phyloP scores from a whole-genome alignment of 495 filamentous ascomycete genomes.

The Neurospora sp. region DNA sequence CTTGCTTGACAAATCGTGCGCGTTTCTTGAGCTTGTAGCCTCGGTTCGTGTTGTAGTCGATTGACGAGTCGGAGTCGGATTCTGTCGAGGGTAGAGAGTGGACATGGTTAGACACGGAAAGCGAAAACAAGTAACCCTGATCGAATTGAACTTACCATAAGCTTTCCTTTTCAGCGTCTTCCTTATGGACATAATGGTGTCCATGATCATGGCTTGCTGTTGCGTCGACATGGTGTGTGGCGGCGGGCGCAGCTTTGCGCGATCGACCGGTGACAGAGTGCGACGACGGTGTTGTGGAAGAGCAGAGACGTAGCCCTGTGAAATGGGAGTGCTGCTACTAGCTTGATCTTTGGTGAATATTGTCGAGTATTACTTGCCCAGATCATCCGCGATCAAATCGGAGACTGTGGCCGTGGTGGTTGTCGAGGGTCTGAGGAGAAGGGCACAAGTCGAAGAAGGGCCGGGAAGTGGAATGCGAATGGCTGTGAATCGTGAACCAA shows the following conservation, averaged over 20 bases:
- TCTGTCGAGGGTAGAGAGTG: slow-evolving; percentile 36
- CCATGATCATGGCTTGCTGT: slow-evolving; percentile 22
- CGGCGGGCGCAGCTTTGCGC: neutral
- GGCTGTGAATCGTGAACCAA: neutral
- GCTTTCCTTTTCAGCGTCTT: slow-evolving; percentile 20
- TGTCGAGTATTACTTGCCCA: neutral
- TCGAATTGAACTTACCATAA: slow-evolving; percentile 15
- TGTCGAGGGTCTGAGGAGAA: neutral
- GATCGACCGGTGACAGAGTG: neutral
- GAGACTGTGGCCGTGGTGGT: neutral
- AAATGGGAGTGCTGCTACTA: neutral
- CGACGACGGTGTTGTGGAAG: neutral
- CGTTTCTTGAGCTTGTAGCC: slow-evolving; percentile 85
- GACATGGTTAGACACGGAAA: neutral
- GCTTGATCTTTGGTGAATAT: neutral
- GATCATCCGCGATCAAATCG: neutral
- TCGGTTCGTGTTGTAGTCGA: slow-evolving; percentile 73
- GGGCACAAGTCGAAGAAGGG: neutral
- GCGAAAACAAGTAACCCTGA: neutral
- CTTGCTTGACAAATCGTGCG: slow-evolving; percentile 68
- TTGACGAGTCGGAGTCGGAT: slow-evolving; percentile 77
- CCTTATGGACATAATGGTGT: slow-evolving; percentile 17
- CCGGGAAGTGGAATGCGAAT: neutral
- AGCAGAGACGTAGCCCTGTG: neutral
- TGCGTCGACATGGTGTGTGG: slow-evolving; percentile 19